Conservation (phyloP, 441 rosid genomes). For the Adansonia gregorii region DNA sequence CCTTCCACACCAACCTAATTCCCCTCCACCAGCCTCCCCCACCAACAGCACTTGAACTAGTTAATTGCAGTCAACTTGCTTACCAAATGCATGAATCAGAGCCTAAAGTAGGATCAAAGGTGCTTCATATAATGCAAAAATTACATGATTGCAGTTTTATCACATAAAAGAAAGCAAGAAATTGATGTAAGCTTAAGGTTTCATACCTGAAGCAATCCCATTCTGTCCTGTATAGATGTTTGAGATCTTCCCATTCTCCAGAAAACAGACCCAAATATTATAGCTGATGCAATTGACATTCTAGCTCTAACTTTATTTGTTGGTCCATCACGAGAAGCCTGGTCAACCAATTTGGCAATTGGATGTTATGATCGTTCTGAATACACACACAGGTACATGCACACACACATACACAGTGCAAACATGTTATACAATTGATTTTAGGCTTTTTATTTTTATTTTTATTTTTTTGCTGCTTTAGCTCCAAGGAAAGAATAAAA, state of each 20-base stretch:
- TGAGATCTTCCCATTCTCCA: slow-evolving; percentile 97
- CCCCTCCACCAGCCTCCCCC: slow-evolving; percentile 6
- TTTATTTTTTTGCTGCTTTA: slow-evolving; percentile 3
- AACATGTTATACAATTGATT: slow-evolving; percentile 9
- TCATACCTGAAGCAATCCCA: slow-evolving; percentile 95
- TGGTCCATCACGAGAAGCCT: slow-evolving; percentile 98
- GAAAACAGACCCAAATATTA: slow-evolving; percentile 96
- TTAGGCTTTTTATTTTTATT: slow-evolving; percentile 13
- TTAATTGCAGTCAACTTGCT: neutral
- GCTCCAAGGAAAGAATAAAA: slow-evolving; percentile 7
- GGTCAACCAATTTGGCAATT: slow-evolving; percentile 32
- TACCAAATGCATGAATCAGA: neutral
- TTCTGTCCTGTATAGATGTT: slow-evolving; percentile 92
- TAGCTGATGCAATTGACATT: slow-evolving; percentile 96
- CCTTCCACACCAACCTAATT: neutral
- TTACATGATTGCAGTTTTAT: neutral
- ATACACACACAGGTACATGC: neutral
- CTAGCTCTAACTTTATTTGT: slow-evolving; percentile 94
- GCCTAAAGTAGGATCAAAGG: slow-evolving; percentile 17
- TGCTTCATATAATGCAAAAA: slow-evolving; percentile 3
- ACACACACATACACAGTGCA: neutral
- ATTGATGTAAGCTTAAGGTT: slow-evolving; percentile 25
- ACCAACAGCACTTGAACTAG: slow-evolving; percentile 1
- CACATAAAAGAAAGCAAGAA: neutral
- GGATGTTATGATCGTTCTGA: slow-evolving; percentile 20